phyloP scores from a whole-genome alignment of 768 basidiomycete genomes.

The Mycena albidolilacea region DNA sequence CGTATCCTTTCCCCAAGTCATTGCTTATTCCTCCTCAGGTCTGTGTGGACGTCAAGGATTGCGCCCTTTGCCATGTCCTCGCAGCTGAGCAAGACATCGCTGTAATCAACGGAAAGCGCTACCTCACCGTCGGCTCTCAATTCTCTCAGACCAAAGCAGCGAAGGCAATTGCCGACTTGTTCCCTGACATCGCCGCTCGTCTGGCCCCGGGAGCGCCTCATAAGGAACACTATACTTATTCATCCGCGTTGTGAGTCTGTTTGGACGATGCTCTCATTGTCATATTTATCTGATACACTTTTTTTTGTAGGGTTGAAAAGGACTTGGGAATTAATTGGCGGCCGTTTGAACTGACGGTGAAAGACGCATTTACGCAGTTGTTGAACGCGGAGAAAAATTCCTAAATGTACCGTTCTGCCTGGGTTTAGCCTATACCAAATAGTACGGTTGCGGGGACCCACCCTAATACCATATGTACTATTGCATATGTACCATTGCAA shows the following conservation, averaged over 20 bases:
- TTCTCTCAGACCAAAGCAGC: constrained; percentile 18
- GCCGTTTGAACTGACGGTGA: constrained; percentile 22
- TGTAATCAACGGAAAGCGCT: constrained; percentile 22
- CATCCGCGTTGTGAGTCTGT: constrained; percentile 21
- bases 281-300: background rate
- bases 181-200: constrained; percentile 22
- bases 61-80: constrained; percentile 30
- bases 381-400: constrained; percentile 12
- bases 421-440: no score
- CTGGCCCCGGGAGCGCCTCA: background rate
- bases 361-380: constrained; percentile 30
- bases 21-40: background rate
- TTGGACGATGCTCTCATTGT: background rate
- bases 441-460: no score
- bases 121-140: constrained; percentile 14
- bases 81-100: constrained; percentile 24
- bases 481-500: no score
- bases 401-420: background rate
- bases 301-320: constrained; percentile 8
- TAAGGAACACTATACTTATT: constrained; percentile 16
- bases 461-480: no score
- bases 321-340: constrained; percentile 29
- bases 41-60: constrained; percentile 31
- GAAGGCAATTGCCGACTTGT: constrained; percentile 20
- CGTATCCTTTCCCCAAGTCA: background rate